Conservation (phyloP, 371 early-diverging fungal species). For the Rhizomucor miehei region DNA sequence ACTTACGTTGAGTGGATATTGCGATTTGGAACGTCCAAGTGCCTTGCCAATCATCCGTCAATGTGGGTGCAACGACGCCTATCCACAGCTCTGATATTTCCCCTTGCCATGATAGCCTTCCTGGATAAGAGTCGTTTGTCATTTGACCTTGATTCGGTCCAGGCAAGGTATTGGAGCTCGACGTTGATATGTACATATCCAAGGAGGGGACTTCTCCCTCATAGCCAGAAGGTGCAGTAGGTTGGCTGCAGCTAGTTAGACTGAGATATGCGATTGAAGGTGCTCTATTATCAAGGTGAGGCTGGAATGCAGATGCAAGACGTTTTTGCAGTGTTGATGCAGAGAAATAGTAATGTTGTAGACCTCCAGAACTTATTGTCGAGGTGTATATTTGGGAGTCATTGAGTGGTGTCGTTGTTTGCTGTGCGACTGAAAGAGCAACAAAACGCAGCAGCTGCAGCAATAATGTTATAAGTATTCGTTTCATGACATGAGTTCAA, state of each 20-base stretch:
- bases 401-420: constrained; percentile 16
- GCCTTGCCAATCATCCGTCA: constrained; percentile 36
- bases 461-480: not conserved
- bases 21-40: constrained; percentile 58
- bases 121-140: constrained; percentile 22
- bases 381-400: constrained; percentile 7
- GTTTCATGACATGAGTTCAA: no score
- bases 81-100: constrained; percentile 31
- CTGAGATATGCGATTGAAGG: constrained; percentile 28
- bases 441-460: not conserved
- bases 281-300: constrained; percentile 10
- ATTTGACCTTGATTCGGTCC: constrained; percentile 38
- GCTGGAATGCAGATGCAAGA: not conserved
- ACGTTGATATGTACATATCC: constrained; percentile 41
- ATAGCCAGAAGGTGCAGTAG: constrained; percentile 23
- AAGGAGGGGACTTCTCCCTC: constrained; percentile 34
- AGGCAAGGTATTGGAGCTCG: constrained; percentile 39
- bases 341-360: constrained; percentile 21
- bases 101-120: constrained; percentile 36
- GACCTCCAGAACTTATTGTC: constrained; percentile 13
- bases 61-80: constrained; percentile 38
- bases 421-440: constrained; percentile 2
- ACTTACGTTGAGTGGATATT: constrained; percentile 50
- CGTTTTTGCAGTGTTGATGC: constrained; percentile 1
- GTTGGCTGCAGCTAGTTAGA: constrained; percentile 31